Evolutionary conservation across 129 eudicot genomes (phyloP).

Genomic region (Tanacetum coccineum): DNA sequence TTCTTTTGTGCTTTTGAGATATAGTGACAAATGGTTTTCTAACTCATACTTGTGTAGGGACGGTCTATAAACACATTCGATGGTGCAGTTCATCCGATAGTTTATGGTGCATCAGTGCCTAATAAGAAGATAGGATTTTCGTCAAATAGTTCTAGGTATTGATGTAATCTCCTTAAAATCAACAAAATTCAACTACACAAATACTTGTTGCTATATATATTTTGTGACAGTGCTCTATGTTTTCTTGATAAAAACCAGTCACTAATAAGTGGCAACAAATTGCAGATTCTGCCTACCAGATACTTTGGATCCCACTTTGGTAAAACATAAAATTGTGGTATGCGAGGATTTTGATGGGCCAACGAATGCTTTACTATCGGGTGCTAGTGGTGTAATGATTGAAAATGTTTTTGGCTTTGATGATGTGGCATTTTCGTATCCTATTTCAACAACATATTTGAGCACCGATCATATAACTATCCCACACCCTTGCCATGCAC

Average conservation of each 20-base stretch:
- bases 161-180: too few species aligned
- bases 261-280: not conserved
- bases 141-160: slow-evolving; percentile 33
- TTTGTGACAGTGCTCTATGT: too few species aligned
- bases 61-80: slow-evolving; percentile 41
- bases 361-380: slow-evolving; percentile 3
- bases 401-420: slow-evolving; percentile 24
- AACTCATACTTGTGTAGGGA: slow-evolving; percentile 19
- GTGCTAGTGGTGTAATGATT: slow-evolving; percentile 31
- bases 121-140: slow-evolving; percentile 28
- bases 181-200: too few species aligned
- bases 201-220: not conserved
- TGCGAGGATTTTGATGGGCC: slow-evolving; percentile 28
- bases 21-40: not conserved
- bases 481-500: too few species aligned
- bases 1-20: not conserved
- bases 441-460: slow-evolving; percentile 36
- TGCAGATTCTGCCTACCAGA: slow-evolving; percentile 27
- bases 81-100: slow-evolving; percentile 22
- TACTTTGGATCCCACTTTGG: slow-evolving; percentile 27
- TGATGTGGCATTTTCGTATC: slow-evolving; percentile 29
- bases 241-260: too few species aligned
- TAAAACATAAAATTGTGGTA: slow-evolving; percentile 32
- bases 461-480: too few species aligned
- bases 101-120: slow-evolving; percentile 45